phyloP scores from a whole-genome alignment of 2,329 filamentous ascomycete species.

The Microcyclospora pomicola region DNA sequence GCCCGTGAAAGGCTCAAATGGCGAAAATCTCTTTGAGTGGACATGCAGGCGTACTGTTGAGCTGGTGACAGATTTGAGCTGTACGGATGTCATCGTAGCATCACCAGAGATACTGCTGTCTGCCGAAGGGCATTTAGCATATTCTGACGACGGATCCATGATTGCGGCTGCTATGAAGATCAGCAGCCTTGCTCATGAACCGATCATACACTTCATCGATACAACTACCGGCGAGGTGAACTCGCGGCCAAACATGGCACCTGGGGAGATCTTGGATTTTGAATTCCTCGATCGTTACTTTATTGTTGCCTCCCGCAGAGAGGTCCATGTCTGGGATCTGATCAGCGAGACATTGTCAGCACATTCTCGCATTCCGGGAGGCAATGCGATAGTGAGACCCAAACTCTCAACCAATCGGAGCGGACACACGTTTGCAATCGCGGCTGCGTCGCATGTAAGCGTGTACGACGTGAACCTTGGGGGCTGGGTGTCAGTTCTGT shows the following conservation, averaged over 20 bases:
- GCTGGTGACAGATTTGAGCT: constrained; percentile 22
- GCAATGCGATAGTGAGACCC: constrained; percentile 6
- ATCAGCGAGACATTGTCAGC: constrained; percentile 55
- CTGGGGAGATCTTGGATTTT: constrained; percentile 43
- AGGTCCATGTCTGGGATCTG: constrained; percentile 69
- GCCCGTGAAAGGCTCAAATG: constrained; percentile 43
- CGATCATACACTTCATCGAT: constrained; percentile 64
- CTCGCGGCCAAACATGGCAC: constrained; percentile 40
- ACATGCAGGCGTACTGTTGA: constrained; percentile 46
- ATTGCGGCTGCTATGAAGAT: constrained; percentile 47
- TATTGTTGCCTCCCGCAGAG: constrained; percentile 57
- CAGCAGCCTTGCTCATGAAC: constrained; percentile 35
- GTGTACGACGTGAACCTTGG: constrained; percentile 34
- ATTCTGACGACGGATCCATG: constrained; percentile 72
- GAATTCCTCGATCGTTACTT: constrained; percentile 61
- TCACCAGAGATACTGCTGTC: constrained; percentile 26
- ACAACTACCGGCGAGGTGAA: constrained; percentile 52
- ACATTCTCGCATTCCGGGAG: constrained; percentile 11
- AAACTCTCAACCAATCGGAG: constrained; percentile 54
- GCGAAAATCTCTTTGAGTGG: constrained; percentile 58
- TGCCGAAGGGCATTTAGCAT: constrained; percentile 40
- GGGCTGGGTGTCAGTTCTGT: too few species aligned
- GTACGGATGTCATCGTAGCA: constrained; percentile 11
- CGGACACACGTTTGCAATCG: constrained; percentile 31
- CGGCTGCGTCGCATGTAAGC: constrained; percentile 33